These are phyloP conservation scores for Candida xyloterini DNA, from an alignment of 805 yeast genomes.

Conservation along the genomic window DNA sequence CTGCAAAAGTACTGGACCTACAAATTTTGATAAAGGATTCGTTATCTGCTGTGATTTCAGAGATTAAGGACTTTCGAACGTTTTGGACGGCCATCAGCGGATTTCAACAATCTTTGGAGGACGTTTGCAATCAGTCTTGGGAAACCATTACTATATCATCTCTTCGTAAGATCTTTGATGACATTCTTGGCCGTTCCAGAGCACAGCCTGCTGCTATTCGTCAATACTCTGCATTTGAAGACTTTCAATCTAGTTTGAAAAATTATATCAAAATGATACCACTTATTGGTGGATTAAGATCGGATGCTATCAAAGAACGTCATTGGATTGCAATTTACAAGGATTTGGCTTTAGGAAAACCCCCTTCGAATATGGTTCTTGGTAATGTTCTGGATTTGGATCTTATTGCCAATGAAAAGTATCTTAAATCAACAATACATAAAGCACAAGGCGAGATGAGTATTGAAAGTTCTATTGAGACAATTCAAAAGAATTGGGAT, in stretches of 20 bases:
- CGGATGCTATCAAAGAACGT: conserved; percentile 55
- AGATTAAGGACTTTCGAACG: conserved; percentile 50
- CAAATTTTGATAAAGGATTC: conserved; percentile 30
- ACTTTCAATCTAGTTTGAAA: conserved; percentile 47
- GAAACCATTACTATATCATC: conserved; percentile 40
- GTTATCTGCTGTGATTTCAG: conserved; percentile 39
- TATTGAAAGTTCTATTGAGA: conserved; percentile 53
- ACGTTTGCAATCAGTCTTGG: conserved; percentile 49
- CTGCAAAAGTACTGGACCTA: conserved; percentile 35
- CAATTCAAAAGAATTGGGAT: conserved; percentile 58
- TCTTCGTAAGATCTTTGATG: conserved; percentile 49
- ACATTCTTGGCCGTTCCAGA: conserved; percentile 43
- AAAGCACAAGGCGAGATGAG: conserved; percentile 73
- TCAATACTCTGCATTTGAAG: conserved; percentile 67
- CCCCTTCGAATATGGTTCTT: conserved; percentile 38
- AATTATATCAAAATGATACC: conserved; percentile 37
- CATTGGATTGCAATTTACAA: conserved; percentile 61
- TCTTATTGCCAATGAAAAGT: conserved; percentile 41
- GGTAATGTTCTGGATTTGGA: conserved; percentile 63
- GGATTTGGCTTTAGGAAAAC: conserved; percentile 17
- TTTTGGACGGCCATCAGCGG: conserved; percentile 65
- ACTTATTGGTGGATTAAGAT: conserved; percentile 45
- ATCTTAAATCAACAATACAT: conserved; percentile 47
- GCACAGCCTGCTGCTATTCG: conserved; percentile 56
- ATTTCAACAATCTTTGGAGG: conserved; percentile 46